Percentiles rank a stretch among this genome's conserved stretches.
These are phyloP conservation scores for Chloranthus sessilifolius DNA, from an alignment of 164 flowering plant species.

Conservation along the genomic window DNA sequence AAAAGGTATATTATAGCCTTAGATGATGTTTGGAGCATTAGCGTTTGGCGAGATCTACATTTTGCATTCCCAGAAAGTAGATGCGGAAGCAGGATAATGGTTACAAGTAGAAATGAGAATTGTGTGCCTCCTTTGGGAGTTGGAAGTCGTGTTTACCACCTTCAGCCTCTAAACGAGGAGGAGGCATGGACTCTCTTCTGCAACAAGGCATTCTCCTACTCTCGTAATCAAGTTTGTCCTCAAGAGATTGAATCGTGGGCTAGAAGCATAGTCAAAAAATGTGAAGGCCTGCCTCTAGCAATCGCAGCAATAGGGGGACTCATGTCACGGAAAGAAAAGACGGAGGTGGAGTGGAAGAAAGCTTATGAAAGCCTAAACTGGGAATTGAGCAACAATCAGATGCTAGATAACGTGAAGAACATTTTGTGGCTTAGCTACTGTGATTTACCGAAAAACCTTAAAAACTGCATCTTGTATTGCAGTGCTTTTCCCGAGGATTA, in stretches of 20 bases:
- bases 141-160: not conserved
- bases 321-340: not conserved
- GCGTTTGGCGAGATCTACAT: too few relatives aligned
- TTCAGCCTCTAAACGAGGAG: not conserved
- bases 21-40: too few relatives aligned
- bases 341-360: not conserved
- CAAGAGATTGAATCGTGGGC: not conserved
- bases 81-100: too few relatives aligned
- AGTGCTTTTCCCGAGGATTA: not conserved
- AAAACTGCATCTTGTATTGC: not conserved
- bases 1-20: too few relatives aligned
- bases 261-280: not conserved
- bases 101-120: too few relatives aligned
- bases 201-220: not conserved
- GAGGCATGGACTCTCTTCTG: not conserved
- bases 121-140: not conserved
- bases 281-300: not conserved
- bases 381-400: not conserved
- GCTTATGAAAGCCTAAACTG: not conserved
- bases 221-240: not conserved
- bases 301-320: not conserved
- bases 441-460: not conserved
- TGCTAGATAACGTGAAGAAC: not conserved
- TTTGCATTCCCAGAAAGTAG: too few relatives aligned
- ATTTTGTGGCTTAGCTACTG: not conserved